Base-by-base conservation (phyloP, 495 filamentous ascomycete genomes). In the Podospora fimiseda region DNA sequence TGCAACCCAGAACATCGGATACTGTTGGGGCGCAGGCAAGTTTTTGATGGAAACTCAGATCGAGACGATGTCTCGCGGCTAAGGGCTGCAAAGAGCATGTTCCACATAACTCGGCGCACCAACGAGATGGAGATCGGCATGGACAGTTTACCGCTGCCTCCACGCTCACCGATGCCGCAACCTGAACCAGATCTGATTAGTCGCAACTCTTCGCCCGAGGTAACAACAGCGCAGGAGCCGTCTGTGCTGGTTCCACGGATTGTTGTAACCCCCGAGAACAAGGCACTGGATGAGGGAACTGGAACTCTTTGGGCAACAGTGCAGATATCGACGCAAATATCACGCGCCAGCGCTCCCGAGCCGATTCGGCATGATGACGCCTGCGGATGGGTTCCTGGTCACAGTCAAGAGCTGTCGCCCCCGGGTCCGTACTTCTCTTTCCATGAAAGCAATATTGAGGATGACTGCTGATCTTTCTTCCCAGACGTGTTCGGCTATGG, bases 261-360 rank as follows among this genome's bases (percentile, higher is more conserved):
- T 19, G 58, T 63, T 1, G 68, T 76, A 23, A 80, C 66, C 2
- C 78, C 82, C 0, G 83, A 82, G 48, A 67, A 66, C 65, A 75
- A 78, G 8, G 65, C 66, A n/a, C 53, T 75, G 1, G 60, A 70
- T 20, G 60, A 64, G 14, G 62, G 52, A 6, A 55, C 49, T 23
- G 59, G 58, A 27, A 61, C 41, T 27, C 30, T 80, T 6, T 81
- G 73, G 78, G 70, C 66, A 13, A 73, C 72, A 14, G 60, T 81
- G 36, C 68, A 78, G 55, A 53, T 81, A 13, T 72, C 65, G 5
- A 67, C 71, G 9, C 67, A 63, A 46, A 47, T 74, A 1, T 64
- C 58, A 51, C 56, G 51, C 20, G 54, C 61, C 3, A 50, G 48
- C 20, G 49, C 24, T 18, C 51, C 49, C 2, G 45, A 45, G 20